These are phyloP conservation scores for Fermentozyma sake DNA, from an alignment of 1,139 yeast species.

Conservation along the genomic window DNA sequence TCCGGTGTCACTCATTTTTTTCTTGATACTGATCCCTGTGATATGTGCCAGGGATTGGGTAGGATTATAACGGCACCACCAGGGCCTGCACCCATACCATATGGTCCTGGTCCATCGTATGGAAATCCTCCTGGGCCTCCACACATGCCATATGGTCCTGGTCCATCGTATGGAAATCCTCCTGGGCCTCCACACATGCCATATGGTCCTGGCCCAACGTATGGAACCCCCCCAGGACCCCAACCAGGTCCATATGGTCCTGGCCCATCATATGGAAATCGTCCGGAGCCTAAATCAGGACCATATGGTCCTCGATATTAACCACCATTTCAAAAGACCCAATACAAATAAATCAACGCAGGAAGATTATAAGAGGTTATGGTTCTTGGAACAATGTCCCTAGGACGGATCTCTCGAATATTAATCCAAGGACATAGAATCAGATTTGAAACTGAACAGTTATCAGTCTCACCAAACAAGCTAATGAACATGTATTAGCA, in stretches of 20 bases:
- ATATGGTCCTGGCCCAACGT: constrained; percentile 3
- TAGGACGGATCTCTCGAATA: too few relatives aligned
- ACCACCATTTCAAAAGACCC: too few relatives aligned
- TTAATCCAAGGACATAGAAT: too few relatives aligned
- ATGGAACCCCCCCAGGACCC: constrained; percentile 3
- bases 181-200: too few relatives aligned
- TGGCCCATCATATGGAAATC: neutral
- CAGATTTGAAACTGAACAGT: too few relatives aligned
- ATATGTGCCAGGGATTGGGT: constrained; percentile 66
- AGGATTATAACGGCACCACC: constrained; percentile 26
- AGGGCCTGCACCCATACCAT: constrained; percentile 1
- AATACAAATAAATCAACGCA: too few relatives aligned
- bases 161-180: constrained; percentile 2
- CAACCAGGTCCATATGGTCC: constrained; percentile 1
- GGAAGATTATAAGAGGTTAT: too few relatives aligned
- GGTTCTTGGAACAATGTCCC: too few relatives aligned
- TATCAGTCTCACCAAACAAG: too few relatives aligned
- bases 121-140: constrained; percentile 1
- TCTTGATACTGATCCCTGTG: constrained; percentile 54
- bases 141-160: constrained; percentile 2
- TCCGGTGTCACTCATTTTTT: constrained; percentile 52
- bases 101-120: neutral
- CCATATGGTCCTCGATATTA: too few relatives aligned
- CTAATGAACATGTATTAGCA: too few relatives aligned
- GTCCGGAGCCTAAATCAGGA: too few relatives aligned